Evolutionary conservation across 1,284 basidiomycete genomes (phyloP), one percentile per base, ranked within the genome.

Genomic region (Fomitopsis palustris): DNA sequence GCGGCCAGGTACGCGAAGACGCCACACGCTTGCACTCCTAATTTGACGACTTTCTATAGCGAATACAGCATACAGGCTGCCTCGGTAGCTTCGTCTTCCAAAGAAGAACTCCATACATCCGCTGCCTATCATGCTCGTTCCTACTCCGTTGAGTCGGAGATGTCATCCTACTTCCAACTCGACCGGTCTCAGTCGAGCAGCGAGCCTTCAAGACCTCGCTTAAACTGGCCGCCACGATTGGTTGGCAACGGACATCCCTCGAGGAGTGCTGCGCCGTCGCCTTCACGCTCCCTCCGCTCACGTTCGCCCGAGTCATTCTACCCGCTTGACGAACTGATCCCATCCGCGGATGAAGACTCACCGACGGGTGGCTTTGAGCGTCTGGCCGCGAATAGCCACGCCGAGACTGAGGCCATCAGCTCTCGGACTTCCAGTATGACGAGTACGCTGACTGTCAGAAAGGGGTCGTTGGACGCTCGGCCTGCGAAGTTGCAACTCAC

Each of bases 401-500:
- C 84, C 63, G 79, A 80, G n/a, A 89, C 88, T 0, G 82, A 83
- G 64, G 77, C 80, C 14, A 67, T 69, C 75, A 63, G 74, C 70
- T 73, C 74, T 53, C 68, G 75, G 56, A 68, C 71, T 51, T 45
- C 60, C 5, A 74, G 74, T 17, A 65, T 70, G 27, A 74, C 74
- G 14, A 65, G 71, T 25, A 75, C 76, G 6, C 74, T 90, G 4
- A 71, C 79, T 1, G 78, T 80, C 33, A 95, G 93, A 76, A 93
- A 96, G 74, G 95, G 93, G 56, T 77, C 97, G 60, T 94, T 95
- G 9, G 94, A 97, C 69, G 76, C 97, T 53, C 84, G 92, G 23
- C 85, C 84, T 47, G 75, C 79, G 21, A 80, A 78, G 54, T 68
- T 80, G 51, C 76, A 73, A 51, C 76, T 80, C 16, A 58, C 58